Percentiles rank a stretch among this genome's conserved stretches.
Evolutionary conservation across 352 stramenopile genomes (phyloP).

Genomic region (Globisporangium spinosum): DNA sequence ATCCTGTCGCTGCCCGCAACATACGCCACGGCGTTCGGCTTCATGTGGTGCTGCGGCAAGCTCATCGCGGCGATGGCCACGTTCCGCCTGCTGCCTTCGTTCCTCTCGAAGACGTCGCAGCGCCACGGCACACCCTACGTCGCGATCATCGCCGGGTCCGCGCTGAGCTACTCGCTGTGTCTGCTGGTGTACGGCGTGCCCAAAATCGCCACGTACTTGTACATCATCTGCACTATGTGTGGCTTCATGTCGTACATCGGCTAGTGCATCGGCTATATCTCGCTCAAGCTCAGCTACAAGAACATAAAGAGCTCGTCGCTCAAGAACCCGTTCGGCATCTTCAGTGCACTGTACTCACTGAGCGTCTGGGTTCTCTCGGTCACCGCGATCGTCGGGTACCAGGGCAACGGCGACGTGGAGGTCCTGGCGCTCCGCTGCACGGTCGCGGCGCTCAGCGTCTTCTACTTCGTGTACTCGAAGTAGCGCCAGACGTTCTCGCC

Average conservation of each 20-base stretch:
- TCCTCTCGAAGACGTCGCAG: slow-evolving; percentile 22
- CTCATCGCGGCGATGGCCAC: slow-evolving; percentile 45
- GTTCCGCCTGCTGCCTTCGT: slow-evolving; percentile 32
- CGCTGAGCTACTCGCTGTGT: slow-evolving; percentile 32
- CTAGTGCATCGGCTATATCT: slow-evolving; percentile 29
- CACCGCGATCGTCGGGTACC: neutral
- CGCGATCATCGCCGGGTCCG: slow-evolving; percentile 24
- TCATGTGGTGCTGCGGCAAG: slow-evolving; percentile 55
- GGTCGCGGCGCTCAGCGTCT: slow-evolving; percentile 8
- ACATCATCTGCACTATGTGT: slow-evolving; percentile 8
- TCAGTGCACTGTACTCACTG: slow-evolving; percentile 21
- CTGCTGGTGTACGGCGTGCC: slow-evolving; percentile 30
- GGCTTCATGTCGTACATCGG: slow-evolving; percentile 29
- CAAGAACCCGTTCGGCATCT: slow-evolving; percentile 22
- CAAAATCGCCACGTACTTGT: neutral
- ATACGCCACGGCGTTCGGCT: slow-evolving; percentile 48
- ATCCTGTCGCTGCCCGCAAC: slow-evolving; percentile 42
- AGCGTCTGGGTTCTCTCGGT: slow-evolving; percentile 11
- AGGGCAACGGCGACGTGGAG: neutral
- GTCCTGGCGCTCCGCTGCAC: slow-evolving; percentile 3
- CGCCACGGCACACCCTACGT: slow-evolving; percentile 19
- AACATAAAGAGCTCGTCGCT: slow-evolving; percentile 23
- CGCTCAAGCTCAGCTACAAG: slow-evolving; percentile 21
- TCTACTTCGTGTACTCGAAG: slow-evolving; percentile 20
- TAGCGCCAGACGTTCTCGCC: slow-evolving; percentile 23